Conservation (phyloP, 106 monocot species). For the Chionographis japonica region DNA sequence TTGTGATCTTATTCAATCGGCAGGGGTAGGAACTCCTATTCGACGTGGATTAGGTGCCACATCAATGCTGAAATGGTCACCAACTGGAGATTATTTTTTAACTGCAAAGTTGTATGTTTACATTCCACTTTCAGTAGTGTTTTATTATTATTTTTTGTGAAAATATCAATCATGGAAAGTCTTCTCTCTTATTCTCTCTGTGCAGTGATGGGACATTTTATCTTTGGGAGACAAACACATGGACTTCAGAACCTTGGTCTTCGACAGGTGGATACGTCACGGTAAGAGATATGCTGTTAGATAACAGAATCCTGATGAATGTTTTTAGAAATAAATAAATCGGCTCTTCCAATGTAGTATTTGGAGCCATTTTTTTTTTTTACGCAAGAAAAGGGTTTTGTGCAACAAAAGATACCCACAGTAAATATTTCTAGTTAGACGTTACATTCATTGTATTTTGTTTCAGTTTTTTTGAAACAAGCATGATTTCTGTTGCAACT, state of each 20-base stretch:
- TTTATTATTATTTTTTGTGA: background rate
- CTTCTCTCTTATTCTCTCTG: constrained; percentile 4
- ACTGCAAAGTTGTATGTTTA: constrained; percentile 73
- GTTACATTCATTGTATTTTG: too few relatives aligned
- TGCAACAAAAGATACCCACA: too few relatives aligned
- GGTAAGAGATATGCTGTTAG: constrained; percentile 39
- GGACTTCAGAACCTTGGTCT: constrained; percentile 98
- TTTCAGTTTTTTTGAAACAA: background rate
- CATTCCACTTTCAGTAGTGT: background rate
- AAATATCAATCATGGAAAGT: background rate
- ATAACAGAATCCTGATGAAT: background rate
- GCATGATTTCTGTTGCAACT: background rate
- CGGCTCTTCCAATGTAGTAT: too few relatives aligned
- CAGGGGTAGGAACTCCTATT: constrained; percentile 85
- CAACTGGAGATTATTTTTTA: constrained; percentile 85
- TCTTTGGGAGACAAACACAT: constrained; percentile 98
- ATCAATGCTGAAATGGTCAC: constrained; percentile 90
- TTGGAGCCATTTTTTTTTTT: too few relatives aligned
- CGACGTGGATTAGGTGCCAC: constrained; percentile 79
- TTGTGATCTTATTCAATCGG: constrained; percentile 9
- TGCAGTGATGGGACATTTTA: constrained; percentile 93
- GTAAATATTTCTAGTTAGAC: too few relatives aligned
- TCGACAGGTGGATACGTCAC: constrained; percentile 79
- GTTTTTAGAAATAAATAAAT: background rate
- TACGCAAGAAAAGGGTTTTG: too few relatives aligned